These are phyloP conservation scores for Fusarium liriodendri DNA, from an alignment of 2,329 filamentous ascomycete species.

Conservation along the genomic window DNA sequence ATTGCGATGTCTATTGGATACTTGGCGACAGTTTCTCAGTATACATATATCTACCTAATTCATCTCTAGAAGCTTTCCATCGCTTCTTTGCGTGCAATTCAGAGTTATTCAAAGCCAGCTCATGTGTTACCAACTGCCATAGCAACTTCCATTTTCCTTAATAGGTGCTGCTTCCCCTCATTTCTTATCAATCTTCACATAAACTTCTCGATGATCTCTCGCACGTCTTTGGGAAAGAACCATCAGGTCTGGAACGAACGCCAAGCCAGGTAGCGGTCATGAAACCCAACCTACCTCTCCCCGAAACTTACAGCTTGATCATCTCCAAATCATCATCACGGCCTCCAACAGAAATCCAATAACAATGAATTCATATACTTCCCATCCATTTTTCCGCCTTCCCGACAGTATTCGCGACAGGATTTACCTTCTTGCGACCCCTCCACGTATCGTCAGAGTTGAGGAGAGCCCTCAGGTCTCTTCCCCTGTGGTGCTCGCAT, in stretches of 20 bases:
- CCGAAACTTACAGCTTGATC: not conserved
- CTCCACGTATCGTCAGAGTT: not conserved
- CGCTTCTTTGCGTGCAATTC: not conserved
- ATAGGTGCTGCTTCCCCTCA: not conserved
- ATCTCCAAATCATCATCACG: not conserved
- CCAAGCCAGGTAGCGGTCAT: not conserved
- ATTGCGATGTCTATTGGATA: not conserved
- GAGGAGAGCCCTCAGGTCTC: not conserved
- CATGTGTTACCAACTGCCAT: not conserved
- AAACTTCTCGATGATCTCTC: not conserved
- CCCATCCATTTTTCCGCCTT: not conserved
- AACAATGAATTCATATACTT: not conserved
- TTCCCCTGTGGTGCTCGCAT: not conserved
- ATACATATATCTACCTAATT: not conserved
- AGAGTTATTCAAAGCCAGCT: not conserved
- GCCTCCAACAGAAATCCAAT: not conserved
- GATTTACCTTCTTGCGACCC: not conserved
- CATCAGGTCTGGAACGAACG: not conserved
- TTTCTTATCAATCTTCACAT: not conserved
- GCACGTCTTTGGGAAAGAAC: not conserved
- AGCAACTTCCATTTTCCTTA: not conserved
- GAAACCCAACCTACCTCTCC: not conserved
- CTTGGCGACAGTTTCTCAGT: not conserved
- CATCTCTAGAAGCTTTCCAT: not conserved
- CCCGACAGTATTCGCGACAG: not conserved